Evolutionary conservation across 371 early-diverging fungal genomes (phyloP).

Genomic region (Circinella minor): DNA sequence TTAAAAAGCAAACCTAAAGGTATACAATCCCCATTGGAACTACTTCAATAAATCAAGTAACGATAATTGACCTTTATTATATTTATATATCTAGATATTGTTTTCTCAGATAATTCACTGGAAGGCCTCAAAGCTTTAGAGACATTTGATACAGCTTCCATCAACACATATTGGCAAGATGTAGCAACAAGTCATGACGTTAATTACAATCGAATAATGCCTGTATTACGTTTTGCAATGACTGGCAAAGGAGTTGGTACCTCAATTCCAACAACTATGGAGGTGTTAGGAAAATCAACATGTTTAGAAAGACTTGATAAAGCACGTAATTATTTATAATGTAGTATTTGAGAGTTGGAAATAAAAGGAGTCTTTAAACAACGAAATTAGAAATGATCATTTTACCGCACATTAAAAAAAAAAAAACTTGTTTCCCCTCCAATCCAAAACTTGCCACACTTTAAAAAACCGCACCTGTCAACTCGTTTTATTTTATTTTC

Average conservation of each 20-base stretch:
- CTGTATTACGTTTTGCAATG: conserved; percentile 63
- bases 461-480: background rate
- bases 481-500: background rate
- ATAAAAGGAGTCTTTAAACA: no score
- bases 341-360: no score
- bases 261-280: conserved; percentile 62
- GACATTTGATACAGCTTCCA: conserved; percentile 30
- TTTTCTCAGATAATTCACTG: conserved; percentile 22
- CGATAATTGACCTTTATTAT: no score
- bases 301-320: conserved; percentile 32
- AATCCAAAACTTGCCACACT: background rate
- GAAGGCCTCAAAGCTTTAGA: conserved; percentile 23
- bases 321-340: background rate
- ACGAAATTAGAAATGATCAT: background rate
- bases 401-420: no score
- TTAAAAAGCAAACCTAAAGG: conserved; percentile 49
- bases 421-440: no score
- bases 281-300: conserved; percentile 51
- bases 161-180: conserved; percentile 37
- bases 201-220: conserved; percentile 64
- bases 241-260: conserved; percentile 72
- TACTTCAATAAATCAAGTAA: no score
- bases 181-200: conserved; percentile 34
- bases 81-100: conserved; percentile 22
- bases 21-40: background rate